Base-by-base conservation (phyloP, 768 basidiomycete genomes). In the Dacryopinax spathularia region DNA sequence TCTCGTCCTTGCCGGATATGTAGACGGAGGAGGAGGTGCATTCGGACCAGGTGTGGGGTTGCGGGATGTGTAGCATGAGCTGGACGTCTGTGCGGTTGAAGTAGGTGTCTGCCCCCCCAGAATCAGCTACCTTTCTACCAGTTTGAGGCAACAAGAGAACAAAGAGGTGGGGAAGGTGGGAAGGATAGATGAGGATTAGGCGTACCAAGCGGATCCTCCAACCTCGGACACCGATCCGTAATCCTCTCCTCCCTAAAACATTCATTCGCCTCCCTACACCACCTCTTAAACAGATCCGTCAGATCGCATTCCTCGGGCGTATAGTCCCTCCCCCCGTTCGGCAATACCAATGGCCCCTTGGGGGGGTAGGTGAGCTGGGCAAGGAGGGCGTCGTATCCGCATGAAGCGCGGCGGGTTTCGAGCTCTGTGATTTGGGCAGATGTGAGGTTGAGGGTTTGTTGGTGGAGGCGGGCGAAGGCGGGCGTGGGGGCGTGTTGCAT, bases 301-400 rank as follows among this genome's bases (percentile, higher is more conserved):
- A 61, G 34, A 35, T 61, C 60, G 22, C 63, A 64, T 29, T 59
- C 34, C 22, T 34, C 34, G 10, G 60, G 36, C 29, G 35, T 61
- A 29, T 36, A 36, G 60, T 64, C 60, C 37, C 18, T 37, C 3
- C n/a, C n/a, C n/a, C 37, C 60, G 63, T 64, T 64, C 20, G 56
- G 63, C 13, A 61, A 60, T 10, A 18, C 37, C 22, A 61, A 27
- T 27, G 25, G 25, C 15, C 63, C 63, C 36, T 34, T 37, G 22
- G 63, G 63, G 9, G 63, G 63, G 39, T 64, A 64, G 36, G 60
- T 64, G 12, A 64, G 12, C 60, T 64, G 63, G 12, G 34, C 36
- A 13, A 64, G 25, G 22, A 64, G 37, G 2, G 60, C 33, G 37
- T 60, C 36, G 36, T 37, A 64, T 18, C 63, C 44, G 36, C 27